Conservation (phyloP, 768 basidiomycete genomes). For the Trametes villosa region DNA sequence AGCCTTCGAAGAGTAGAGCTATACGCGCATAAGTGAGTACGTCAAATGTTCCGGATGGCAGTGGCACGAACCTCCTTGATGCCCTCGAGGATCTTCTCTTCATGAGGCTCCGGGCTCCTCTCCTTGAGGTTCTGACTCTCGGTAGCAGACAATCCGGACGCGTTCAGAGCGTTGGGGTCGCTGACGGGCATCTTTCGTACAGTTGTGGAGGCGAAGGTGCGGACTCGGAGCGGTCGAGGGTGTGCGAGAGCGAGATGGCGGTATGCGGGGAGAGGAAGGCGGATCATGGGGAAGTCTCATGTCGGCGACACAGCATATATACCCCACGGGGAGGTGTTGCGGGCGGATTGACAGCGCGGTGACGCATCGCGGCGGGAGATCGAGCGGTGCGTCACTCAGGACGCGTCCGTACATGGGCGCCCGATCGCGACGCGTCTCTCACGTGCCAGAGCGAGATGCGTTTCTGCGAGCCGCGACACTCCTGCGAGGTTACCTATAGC, state of each 20-base stretch:
- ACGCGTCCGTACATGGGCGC: constrained; percentile 3
- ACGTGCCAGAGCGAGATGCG: background rate
- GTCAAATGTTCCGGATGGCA: constrained; percentile 6
- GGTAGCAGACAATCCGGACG: constrained; percentile 44
- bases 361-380: constrained; percentile 15
- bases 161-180: constrained; percentile 36
- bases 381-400: constrained; percentile 15
- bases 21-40: background rate
- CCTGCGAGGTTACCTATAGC: no score
- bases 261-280: background rate
- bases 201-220: constrained; percentile 7
- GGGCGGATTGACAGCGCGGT: background rate
- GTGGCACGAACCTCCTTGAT: constrained; percentile 43
- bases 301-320: background rate
- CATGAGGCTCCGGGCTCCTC: constrained; percentile 39
- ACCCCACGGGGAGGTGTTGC: background rate
- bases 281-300: background rate
- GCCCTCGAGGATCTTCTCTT: constrained; percentile 42
- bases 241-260: background rate
- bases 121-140: constrained; percentile 45
- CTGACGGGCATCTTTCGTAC: constrained; percentile 27
- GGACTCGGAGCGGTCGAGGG: background rate
- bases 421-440: constrained; percentile 11
- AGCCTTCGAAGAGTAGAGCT: constrained; percentile 47
- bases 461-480: no score